Percentiles rank a stretch among this genome's conserved stretches.
These are phyloP conservation scores for Chloris gayana DNA, from an alignment of 176 grass and related monocot genomes.

Conservation along the genomic window DNA sequence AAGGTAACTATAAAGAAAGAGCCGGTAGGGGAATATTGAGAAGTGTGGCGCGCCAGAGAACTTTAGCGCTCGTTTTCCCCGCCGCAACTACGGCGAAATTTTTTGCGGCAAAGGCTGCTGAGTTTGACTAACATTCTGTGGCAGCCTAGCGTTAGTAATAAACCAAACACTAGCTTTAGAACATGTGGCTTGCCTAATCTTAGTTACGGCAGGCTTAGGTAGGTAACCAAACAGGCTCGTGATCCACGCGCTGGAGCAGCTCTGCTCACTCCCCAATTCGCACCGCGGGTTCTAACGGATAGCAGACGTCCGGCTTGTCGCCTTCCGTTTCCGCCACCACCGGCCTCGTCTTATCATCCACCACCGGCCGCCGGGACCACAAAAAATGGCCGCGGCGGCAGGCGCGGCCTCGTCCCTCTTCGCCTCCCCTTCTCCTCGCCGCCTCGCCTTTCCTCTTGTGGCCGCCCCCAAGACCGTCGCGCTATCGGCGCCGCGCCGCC, in stretches of 20 bases:
- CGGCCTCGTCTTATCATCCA: not conserved
- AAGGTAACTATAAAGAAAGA: too few relatives aligned
- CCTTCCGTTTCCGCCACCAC: conserved; percentile 32
- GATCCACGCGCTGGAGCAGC: not conserved
- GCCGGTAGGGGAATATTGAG: too few relatives aligned
- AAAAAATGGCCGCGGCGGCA: conserved; percentile 38
- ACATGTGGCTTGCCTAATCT: too few relatives aligned
- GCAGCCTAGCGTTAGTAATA: too few relatives aligned
- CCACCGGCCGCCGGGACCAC: not conserved
- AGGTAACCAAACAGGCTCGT: too few relatives aligned
- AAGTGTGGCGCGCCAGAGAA: too few relatives aligned
- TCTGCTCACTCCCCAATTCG: not conserved
- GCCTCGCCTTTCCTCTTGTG: conserved; percentile 32
- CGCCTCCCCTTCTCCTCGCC: conserved; percentile 32
- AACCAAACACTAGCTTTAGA: too few relatives aligned
- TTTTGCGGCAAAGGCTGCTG: too few relatives aligned
- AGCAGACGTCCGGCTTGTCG: conserved; percentile 39
- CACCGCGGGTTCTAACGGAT: not conserved
- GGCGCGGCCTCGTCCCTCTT: conserved; percentile 38
- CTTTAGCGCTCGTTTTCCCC: too few relatives aligned
- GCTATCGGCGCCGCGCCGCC: not conserved
- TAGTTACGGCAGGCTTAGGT: too few relatives aligned
- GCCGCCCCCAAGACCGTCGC: not conserved
- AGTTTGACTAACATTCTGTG: too few relatives aligned
- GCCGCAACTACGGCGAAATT: too few relatives aligned